Percentiles rank a stretch among this genome's conserved stretches.
Conservation (phyloP, 495 filamentous ascomycete species). For the Aspergillus heteromorphus region DNA sequence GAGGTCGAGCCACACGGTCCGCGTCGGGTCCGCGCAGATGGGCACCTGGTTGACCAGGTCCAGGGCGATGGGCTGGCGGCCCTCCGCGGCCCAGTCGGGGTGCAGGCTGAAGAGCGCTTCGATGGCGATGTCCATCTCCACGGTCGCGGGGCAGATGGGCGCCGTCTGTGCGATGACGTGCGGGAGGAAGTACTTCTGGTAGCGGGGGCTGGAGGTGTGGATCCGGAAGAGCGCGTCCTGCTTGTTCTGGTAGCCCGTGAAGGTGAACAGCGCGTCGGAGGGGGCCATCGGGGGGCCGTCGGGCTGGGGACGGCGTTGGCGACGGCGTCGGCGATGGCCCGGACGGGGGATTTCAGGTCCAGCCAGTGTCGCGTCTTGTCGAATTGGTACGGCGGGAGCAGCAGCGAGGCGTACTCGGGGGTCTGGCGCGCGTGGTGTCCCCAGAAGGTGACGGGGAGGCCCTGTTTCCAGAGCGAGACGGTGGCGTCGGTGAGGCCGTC, state of each 20-base stretch:
- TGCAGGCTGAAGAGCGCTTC: conserved; percentile 35
- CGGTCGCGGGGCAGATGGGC: conserved; percentile 39
- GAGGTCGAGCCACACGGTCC: too few species aligned
- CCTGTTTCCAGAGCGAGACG: conserved; percentile 40
- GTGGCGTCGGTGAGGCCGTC: conserved; percentile 33
- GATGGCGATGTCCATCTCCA: conserved; percentile 40
- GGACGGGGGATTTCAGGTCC: conserved; percentile 8
- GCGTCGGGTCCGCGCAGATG: conserved; percentile 33
- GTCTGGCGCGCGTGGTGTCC: conserved; percentile 31
- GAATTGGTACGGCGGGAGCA: conserved; percentile 50
- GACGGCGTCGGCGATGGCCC: background rate
- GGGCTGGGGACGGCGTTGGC: background rate
- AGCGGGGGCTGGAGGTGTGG: conserved; percentile 34
- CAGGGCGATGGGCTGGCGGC: conserved; percentile 25
- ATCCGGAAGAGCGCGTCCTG: conserved; percentile 37
- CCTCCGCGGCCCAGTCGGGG: conserved; percentile 14
- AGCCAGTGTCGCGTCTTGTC: conserved; percentile 39
- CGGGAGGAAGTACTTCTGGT: conserved; percentile 36
- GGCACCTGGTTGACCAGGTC: conserved; percentile 30
- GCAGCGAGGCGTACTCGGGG: conserved; percentile 21
- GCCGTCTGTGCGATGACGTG: conserved; percentile 41
- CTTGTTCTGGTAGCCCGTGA: conserved; percentile 36
- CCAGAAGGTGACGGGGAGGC: conserved; percentile 41
- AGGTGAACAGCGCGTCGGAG: conserved; percentile 25
- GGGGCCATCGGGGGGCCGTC: background rate